A percentile compares a stretch with the other conserved stretches of the same genome.
Conservation (phyloP, 2,329 filamentous ascomycete species). For the Pyrenochaeta sp. region DNA sequence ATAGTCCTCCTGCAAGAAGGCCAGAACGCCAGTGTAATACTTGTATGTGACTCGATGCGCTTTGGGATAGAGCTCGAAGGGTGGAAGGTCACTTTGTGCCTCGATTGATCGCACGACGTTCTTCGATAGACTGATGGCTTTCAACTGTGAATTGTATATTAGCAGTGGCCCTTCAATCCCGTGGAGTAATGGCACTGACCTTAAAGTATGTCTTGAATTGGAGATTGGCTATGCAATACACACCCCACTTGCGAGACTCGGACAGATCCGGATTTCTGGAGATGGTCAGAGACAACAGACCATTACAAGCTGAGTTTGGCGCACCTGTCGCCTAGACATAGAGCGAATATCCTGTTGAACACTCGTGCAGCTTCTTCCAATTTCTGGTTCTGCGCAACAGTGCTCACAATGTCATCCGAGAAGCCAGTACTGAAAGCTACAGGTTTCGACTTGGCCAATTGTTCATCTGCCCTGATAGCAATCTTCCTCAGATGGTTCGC, state of each 20-base stretch:
- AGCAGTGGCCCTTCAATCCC: constrained; percentile 1
- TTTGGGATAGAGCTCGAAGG: constrained; percentile 80
- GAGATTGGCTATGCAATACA: constrained; percentile 93
- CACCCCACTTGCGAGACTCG: constrained; percentile 96
- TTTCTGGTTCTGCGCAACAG: constrained; percentile 75
- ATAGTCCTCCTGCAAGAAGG: constrained; percentile 95
- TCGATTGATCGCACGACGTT: constrained; percentile 86
- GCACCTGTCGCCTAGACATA: constrained; percentile 89
- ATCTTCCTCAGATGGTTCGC: constrained; percentile 88
- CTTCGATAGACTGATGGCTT: constrained; percentile 86
- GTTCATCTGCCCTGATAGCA: constrained; percentile 88
- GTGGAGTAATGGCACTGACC: constrained; percentile 42
- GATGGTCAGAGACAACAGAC: constrained; percentile 26
- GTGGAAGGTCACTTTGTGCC: constrained; percentile 81
- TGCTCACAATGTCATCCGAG: constrained; percentile 80
- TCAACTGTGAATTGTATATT: constrained; percentile 61
- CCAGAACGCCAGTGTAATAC: constrained; percentile 93
- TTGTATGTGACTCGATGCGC: constrained; percentile 95
- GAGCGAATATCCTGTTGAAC: constrained; percentile 89
- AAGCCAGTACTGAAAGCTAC: constrained; percentile 62
- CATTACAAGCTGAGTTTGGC: constrained; percentile 25
- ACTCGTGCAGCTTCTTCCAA: constrained; percentile 90
- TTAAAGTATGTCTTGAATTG: constrained; percentile 99
- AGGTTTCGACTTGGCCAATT: constrained; percentile 61
- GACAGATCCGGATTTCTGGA: constrained; percentile 75